Conservation (phyloP, 345 rosid species). For the Camelina laxa region DNA sequence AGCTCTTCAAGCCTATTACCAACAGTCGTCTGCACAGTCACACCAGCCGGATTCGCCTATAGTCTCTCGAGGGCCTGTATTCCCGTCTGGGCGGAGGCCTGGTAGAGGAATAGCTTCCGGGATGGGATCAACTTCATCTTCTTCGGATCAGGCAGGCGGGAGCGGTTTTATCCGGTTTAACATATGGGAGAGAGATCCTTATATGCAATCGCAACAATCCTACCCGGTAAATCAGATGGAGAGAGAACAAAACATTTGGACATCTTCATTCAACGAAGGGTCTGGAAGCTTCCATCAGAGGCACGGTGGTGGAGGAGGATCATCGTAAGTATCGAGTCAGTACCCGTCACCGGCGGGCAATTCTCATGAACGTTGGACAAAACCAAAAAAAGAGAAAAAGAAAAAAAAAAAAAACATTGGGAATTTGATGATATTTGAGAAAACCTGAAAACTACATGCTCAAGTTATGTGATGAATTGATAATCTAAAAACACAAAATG, state of each 20-base stretch:
- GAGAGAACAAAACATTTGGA: constrained; percentile 54
- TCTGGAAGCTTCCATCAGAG: constrained; percentile 68
- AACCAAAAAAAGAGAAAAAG: neutral
- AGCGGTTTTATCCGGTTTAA: constrained; percentile 69
- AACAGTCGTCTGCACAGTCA: constrained; percentile 53
- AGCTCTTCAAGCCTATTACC: constrained; percentile 95
- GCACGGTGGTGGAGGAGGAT: constrained; percentile 66
- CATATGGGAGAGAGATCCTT: constrained; percentile 82
- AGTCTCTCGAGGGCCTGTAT: constrained; percentile 57
- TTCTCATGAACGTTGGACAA: constrained; percentile 36
- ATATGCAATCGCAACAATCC: constrained; percentile 43
- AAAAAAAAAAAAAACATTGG: constrained; percentile 25
- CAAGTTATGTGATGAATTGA: constrained; percentile 62
- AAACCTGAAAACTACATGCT: constrained; percentile 42
- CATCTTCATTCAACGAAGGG: constrained; percentile 65
- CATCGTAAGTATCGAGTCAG: constrained; percentile 52
- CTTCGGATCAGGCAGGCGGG: constrained; percentile 71
- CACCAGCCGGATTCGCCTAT: constrained; percentile 60
- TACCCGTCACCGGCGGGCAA: constrained; percentile 29
- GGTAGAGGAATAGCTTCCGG: constrained; percentile 59
- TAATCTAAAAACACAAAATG: constrained; percentile 43
- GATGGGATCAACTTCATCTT: constrained; percentile 61
- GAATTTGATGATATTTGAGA: constrained; percentile 41
- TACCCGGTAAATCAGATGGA: constrained; percentile 66
- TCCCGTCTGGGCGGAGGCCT: constrained; percentile 61